These are phyloP conservation scores for Corynascus novoguineensis DNA, from an alignment of 495 filamentous ascomycete genomes.

Conservation along the genomic window DNA sequence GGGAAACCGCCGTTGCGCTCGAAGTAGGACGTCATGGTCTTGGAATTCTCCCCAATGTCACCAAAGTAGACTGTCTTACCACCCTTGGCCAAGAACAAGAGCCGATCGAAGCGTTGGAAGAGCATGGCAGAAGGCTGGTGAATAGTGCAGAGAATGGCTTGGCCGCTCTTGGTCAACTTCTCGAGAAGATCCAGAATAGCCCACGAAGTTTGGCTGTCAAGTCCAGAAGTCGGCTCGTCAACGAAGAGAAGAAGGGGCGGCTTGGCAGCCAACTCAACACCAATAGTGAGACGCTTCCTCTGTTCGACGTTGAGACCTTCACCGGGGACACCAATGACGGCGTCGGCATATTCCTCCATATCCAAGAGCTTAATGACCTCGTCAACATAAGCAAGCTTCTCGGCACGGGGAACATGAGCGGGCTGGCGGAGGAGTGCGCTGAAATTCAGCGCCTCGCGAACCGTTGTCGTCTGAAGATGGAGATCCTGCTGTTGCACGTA, in stretches of 20 bases:
- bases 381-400: constrained; percentile 83
- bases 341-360: constrained; percentile 84
- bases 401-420: constrained; percentile 55
- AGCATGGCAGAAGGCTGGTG: constrained; percentile 89
- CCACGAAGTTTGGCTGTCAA: constrained; percentile 84
- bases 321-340: constrained; percentile 79
- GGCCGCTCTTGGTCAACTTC: constrained; percentile 76
- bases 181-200: constrained; percentile 72
- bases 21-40: constrained; percentile 70
- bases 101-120: constrained; percentile 84
- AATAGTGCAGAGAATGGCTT: constrained; percentile 87
- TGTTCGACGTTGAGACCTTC: constrained; percentile 94
- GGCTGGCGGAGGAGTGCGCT: constrained; percentile 82
- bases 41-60: constrained; percentile 76
- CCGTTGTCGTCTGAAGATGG: constrained; percentile 78
- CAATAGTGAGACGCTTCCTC: constrained; percentile 82
- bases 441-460: constrained; percentile 79
- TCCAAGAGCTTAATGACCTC: constrained; percentile 86
- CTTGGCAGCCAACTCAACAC: constrained; percentile 86
- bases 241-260: constrained; percentile 86
- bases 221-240: constrained; percentile 81
- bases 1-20: constrained; percentile 68
- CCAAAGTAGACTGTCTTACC: constrained; percentile 89
- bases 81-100: constrained; percentile 76
- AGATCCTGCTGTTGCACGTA: constrained; percentile 97